Percentiles rank a stretch among this genome's conserved stretches.
These are phyloP conservation scores for Rhododendron simsii DNA, from an alignment of 148 eudicot genomes.

Conservation along the genomic window DNA sequence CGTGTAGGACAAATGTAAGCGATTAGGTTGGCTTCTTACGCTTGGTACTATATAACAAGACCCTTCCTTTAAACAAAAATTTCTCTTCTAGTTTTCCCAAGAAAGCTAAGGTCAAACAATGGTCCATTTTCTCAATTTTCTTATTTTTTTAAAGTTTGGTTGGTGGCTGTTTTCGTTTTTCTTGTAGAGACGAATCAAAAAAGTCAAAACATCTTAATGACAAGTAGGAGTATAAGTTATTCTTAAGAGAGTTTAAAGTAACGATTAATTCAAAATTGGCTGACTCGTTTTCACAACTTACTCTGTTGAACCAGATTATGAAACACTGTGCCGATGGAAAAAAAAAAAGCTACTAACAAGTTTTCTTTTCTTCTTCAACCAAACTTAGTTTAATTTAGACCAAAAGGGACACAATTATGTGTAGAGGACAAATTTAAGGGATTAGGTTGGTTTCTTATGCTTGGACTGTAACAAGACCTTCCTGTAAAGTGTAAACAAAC, in stretches of 20 bases:
- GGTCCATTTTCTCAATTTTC: too few species aligned
- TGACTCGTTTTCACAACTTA: background rate
- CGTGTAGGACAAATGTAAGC: background rate
- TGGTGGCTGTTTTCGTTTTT: too few species aligned
- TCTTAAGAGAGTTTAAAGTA: too few species aligned
- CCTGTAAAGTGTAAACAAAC: background rate
- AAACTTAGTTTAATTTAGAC: background rate
- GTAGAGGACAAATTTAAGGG: background rate
- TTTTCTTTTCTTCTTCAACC: background rate
- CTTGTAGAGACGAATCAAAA: too few species aligned
- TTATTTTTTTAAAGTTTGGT: background rate
- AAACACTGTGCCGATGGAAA: background rate
- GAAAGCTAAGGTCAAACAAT: background rate
- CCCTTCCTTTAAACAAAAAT: background rate
- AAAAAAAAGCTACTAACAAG: background rate
- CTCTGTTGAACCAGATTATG: background rate
- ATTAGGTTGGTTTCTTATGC: conserved; percentile 2
- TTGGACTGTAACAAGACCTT: background rate
- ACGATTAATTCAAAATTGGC: too few species aligned
- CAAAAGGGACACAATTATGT: background rate
- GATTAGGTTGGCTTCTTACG: background rate
- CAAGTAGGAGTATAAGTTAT: too few species aligned
- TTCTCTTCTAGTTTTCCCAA: background rate
- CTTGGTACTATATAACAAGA: background rate
- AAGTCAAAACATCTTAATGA: background rate